phyloP scores from a whole-genome alignment of 2,329 filamentous ascomycete species.

The Dendryphion nanum region DNA sequence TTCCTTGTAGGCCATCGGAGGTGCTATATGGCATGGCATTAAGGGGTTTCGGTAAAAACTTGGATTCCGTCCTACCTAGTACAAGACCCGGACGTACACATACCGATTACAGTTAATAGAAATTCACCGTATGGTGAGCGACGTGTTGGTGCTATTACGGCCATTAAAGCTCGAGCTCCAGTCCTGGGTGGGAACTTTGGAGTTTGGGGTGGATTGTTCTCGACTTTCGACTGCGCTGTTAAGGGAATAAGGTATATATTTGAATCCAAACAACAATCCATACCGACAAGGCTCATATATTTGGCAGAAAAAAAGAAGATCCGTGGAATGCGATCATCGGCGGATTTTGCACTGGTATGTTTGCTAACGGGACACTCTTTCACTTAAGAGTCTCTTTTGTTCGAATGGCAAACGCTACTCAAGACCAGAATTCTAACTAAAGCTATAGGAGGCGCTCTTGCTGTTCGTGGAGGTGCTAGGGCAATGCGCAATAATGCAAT shows the following conservation, averaged over 20 bases:
- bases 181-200: conserved; percentile 97
- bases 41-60: conserved; percentile 60
- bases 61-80: background rate
- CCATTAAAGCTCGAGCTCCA: conserved; percentile 94
- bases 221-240: conserved; percentile 92
- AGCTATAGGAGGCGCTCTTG: conserved; percentile 69
- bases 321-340: conserved; percentile 98
- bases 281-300: background rate
- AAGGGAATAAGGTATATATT: conserved; percentile 69
- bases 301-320: conserved; percentile 89
- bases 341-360: conserved; percentile 82
- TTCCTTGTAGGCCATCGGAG: conserved; percentile 30
- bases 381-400: too few relatives aligned
- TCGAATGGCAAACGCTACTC: too few relatives aligned
- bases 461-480: conserved; percentile 86
- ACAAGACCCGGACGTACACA: background rate
- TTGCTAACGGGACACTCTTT: too few relatives aligned
- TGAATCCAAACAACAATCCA: too few relatives aligned
- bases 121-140: conserved; percentile 75
- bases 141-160: conserved; percentile 89
- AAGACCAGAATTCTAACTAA: background rate
- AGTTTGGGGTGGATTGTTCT: conserved; percentile 95
- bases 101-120: conserved; percentile 2
- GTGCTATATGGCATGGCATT: conserved; percentile 81
- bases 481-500: conserved; percentile 94